Conservation (phyloP, 768 basidiomycete genomes). For the Pleurotus platypus region DNA sequence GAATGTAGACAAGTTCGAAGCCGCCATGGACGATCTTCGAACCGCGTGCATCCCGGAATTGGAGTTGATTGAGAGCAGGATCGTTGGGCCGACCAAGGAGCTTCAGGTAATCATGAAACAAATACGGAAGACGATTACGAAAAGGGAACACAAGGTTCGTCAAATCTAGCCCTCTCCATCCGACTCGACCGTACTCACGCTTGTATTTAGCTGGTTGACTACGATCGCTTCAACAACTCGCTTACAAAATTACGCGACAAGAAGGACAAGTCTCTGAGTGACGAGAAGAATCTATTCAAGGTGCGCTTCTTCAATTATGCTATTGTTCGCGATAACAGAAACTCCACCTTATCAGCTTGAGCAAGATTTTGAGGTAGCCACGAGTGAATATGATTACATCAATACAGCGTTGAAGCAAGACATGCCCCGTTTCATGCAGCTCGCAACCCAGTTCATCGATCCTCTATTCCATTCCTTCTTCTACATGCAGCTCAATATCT, state of each 20-base stretch:
- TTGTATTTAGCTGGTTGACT: conserved; percentile 45
- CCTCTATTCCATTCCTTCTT: conserved; percentile 98
- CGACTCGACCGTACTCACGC: neutral
- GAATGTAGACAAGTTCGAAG: conserved; percentile 70
- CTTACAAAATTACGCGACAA: conserved; percentile 95
- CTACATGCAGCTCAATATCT: conserved; percentile 99
- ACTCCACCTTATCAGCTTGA: conserved; percentile 55
- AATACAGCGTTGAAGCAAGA: conserved; percentile 89
- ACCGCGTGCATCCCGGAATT: conserved; percentile 82
- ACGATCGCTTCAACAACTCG: conserved; percentile 94
- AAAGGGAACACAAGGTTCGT: conserved; percentile 90
- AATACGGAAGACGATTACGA: conserved; percentile 92
- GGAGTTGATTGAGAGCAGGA: conserved; percentile 87
- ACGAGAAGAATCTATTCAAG: conserved; percentile 98
- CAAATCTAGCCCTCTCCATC: conserved; percentile 11
- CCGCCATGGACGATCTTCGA: conserved; percentile 79
- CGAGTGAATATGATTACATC: conserved; percentile 91
- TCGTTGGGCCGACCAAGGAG: conserved; percentile 86
- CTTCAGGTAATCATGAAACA: conserved; percentile 81
- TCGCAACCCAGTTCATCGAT: conserved; percentile 88
- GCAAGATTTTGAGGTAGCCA: conserved; percentile 92
- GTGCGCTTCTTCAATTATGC: conserved; percentile 34
- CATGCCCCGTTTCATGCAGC: conserved; percentile 86
- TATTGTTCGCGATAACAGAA: neutral
- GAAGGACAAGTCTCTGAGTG: conserved; percentile 93